Conservation (phyloP, 805 yeast species). For the Wickerhamiella spandovensis region DNA sequence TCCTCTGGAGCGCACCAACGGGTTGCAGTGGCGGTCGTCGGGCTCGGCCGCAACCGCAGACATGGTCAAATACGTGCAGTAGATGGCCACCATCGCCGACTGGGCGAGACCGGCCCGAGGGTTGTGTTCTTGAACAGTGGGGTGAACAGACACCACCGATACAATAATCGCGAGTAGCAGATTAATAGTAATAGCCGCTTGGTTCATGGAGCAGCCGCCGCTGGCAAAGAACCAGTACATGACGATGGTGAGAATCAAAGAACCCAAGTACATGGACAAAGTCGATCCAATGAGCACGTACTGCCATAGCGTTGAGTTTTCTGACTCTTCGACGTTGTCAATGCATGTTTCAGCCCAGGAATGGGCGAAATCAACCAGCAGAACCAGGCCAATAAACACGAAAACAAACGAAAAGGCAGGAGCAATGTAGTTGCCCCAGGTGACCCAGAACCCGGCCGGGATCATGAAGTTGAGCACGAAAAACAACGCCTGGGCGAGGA, state of each 20-base stretch:
- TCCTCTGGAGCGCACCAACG: constrained; percentile 75
- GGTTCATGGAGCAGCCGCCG: constrained; percentile 75
- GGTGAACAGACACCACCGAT: constrained; percentile 62
- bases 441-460: constrained; percentile 75
- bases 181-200: constrained; percentile 72
- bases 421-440: constrained; percentile 86
- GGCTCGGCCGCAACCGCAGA: constrained; percentile 95
- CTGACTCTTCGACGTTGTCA: constrained; percentile 75
- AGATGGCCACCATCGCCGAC: constrained; percentile 86
- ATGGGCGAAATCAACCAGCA: constrained; percentile 93
- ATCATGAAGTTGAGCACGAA: constrained; percentile 55
- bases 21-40: constrained; percentile 85
- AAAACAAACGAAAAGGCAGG: constrained; percentile 73
- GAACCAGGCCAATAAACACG: constrained; percentile 75
- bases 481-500: constrained; percentile 37
- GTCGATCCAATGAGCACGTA: constrained; percentile 77
- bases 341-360: constrained; percentile 97
- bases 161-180: constrained; percentile 49
- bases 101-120: constrained; percentile 96
- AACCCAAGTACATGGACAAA: constrained; percentile 62
- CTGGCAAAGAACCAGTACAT: constrained; percentile 79
- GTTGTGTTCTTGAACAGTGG: constrained; percentile 77
- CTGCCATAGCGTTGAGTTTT: constrained; percentile 62
- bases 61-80: constrained; percentile 81
- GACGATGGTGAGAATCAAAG: constrained; percentile 55